Evolutionary conservation across 208 protist genomes (phyloP), one percentile per base, ranked within the genome.

Genomic region (Trypanosoma melophagium): DNA sequence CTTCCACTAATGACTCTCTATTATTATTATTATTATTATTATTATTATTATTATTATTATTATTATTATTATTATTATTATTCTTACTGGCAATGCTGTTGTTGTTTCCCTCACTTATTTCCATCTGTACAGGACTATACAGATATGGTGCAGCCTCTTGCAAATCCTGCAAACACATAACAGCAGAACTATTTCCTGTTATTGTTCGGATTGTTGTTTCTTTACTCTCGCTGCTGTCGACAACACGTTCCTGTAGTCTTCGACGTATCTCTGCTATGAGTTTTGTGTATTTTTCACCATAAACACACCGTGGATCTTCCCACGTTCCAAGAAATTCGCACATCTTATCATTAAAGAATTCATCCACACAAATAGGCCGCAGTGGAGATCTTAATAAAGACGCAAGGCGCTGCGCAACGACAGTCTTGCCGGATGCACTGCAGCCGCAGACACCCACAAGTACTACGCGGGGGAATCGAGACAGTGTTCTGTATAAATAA

Each of bases 391-490:
- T 28, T 2, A 90, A 67, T 0, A 71, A 45, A 3, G 19, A 42
- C 7, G 76, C 80, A 25, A 90, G 71, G 0, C 68, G 78, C 16
- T 76, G 62, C 1, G 84, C 77, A 2, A 74, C 55, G 16, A 66
- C 77, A 16, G 84, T 79, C 66, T 90, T 90, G 19, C 84, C 84
- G 0, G 76, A 84, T 10, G 76, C 77, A 59, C 84, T 90, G 66
- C 80, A 85, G 17, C 84, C 84, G 10, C 69, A 45, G 21, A 90
- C 60, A 28, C 78, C 84, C 40, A 90, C 60, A 4, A 83, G 13
- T 16, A 60, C 64, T 25, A 83, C 77, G 3, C 28, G 28, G 28
- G 28, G 28, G 5, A 35, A 7, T 35, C 28, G 28, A 35, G 28
- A 35, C 28, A 35, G 28, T 35, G 28, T 35, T 35, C 28, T 35